These are phyloP conservation scores for Lodderomyces orthopsilosis DNA, from an alignment of 1,139 yeast genomes.

Conservation along the genomic window DNA sequence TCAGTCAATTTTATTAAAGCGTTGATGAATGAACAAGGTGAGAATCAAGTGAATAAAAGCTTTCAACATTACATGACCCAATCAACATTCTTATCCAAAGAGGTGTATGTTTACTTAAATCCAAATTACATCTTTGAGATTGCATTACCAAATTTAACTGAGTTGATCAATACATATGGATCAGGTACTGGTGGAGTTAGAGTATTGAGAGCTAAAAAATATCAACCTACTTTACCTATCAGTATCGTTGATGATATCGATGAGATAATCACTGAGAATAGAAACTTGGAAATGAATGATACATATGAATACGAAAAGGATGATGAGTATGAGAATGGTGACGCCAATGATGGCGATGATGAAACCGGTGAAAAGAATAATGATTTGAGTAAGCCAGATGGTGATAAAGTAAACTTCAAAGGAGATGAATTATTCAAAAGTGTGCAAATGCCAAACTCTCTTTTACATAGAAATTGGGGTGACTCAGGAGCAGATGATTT, in stretches of 20 bases:
- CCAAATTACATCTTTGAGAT: conserved; percentile 50
- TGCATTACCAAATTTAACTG: conserved; percentile 57
- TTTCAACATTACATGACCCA: conserved; percentile 45
- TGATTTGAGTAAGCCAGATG: conserved; percentile 6
- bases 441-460: conserved; percentile 48
- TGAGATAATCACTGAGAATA: conserved; percentile 44
- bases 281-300: conserved; percentile 28
- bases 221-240: conserved; percentile 63
- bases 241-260: conserved; percentile 61
- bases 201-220: conserved; percentile 44
- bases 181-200: conserved; percentile 57
- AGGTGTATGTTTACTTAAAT: conserved; percentile 45
- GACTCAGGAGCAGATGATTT: conserved; percentile 39
- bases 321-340: conserved; percentile 11
- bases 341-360: conserved; percentile 11
- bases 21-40: conserved; percentile 39
- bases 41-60: conserved; percentile 30
- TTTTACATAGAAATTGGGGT: conserved; percentile 53
- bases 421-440: conserved; percentile 52
- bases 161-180: conserved; percentile 59
- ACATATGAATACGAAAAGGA: conserved; percentile 36
- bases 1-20: conserved; percentile 35
- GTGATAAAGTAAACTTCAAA: conserved; percentile 15
- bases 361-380: conserved; percentile 16
- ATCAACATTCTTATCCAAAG: conserved; percentile 38